Percentiles rank a stretch among this genome's conserved stretches.
Evolutionary conservation across 1,139 yeast genomes (phyloP).

Genomic region (Citeromyces hawaiiensis): DNA sequence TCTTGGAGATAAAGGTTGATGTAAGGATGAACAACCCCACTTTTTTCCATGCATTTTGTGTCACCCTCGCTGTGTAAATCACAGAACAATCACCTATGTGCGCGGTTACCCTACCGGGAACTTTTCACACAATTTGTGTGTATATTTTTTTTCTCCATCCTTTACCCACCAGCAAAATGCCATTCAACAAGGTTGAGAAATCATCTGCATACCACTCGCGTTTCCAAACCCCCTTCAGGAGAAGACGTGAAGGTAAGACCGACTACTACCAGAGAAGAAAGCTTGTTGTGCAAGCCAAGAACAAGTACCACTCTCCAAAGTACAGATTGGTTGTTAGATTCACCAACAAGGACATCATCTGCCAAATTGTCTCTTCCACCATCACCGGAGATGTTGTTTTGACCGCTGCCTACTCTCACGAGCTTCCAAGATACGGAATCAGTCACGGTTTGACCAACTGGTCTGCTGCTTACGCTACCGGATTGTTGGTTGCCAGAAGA

Average conservation of each 20-base stretch:
- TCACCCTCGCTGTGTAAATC: not conserved
- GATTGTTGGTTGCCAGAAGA: slow-evolving; percentile 98
- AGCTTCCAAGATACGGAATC: slow-evolving; percentile 96
- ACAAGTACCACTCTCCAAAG: slow-evolving; percentile 98
- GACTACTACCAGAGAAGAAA: slow-evolving; percentile 99
- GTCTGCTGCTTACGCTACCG: slow-evolving; percentile 99
- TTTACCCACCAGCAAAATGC: slow-evolving; percentile 32
- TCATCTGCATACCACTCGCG: slow-evolving; percentile 96
- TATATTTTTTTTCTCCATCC: not conserved
- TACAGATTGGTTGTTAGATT: slow-evolving; percentile 99
- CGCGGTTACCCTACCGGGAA: slow-evolving; percentile 1
- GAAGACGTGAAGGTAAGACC: slow-evolving; percentile 99
- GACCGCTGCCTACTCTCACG: slow-evolving; percentile 98
- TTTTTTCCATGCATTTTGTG: too few relatives aligned
- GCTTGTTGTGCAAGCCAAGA: slow-evolving; percentile 99
- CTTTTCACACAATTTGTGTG: not conserved
- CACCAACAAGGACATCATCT: slow-evolving; percentile 99
- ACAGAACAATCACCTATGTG: not conserved
- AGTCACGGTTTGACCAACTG: slow-evolving; percentile 99
- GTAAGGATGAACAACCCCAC: too few relatives aligned
- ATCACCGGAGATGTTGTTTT: slow-evolving; percentile 94
- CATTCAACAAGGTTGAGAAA: slow-evolving; percentile 63
- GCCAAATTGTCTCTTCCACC: slow-evolving; percentile 94
- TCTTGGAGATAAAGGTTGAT: too few relatives aligned
- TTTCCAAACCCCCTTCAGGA: slow-evolving; percentile 99